Base-by-base conservation (phyloP, 305 asterid species). In the Fraxinus velutina region DNA sequence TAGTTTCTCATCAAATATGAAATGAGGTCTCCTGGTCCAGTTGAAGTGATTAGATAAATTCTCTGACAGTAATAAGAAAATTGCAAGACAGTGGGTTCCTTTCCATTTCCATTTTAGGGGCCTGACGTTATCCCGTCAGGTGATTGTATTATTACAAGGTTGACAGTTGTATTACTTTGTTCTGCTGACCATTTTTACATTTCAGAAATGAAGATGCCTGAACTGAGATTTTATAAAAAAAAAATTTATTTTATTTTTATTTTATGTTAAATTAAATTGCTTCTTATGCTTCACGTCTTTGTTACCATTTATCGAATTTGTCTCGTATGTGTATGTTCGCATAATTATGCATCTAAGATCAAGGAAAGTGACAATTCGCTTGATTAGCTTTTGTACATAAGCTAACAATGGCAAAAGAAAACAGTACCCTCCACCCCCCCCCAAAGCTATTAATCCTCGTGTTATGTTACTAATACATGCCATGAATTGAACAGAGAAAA, bases 401-500 rank as follows among this genome's bases (percentile, higher is more conserved):
- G 21, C 36, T 79, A 29, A 42, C 17, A 27, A 17, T 15, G 33
- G 19, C 71, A 79, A 66, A 39, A 77, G 33, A 66, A 66, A 71
- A 2, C 12, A 12, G 24, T 22, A 22, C 27, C 27, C 27, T 1
- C 30, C 5, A 21, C 10, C 10, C 44, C 6, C 44, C 9, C 44
- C 9, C 10, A 1, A 8, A 37, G 19, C 70, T 60, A 12, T 6
- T 13, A 4, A 52, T 71, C 70, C 77, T 30, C 7, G 6, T 33
- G 74, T 34, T 17, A 30, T 17, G 71, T 3, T 19, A 3, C 84
- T 68, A 76, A 89, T 72, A 72, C 87, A 39, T 89, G 81, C 80
- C 83, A 86, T 82, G 80, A 83, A 82, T 82, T 83, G 86, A 81
- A 87, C 97, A 96, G 99, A 93, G 90, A 87, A 90, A 90, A 84